phyloP scores from a whole-genome alignment of 2,329 filamentous ascomycete species.

The Aspergillus uvarum region DNA sequence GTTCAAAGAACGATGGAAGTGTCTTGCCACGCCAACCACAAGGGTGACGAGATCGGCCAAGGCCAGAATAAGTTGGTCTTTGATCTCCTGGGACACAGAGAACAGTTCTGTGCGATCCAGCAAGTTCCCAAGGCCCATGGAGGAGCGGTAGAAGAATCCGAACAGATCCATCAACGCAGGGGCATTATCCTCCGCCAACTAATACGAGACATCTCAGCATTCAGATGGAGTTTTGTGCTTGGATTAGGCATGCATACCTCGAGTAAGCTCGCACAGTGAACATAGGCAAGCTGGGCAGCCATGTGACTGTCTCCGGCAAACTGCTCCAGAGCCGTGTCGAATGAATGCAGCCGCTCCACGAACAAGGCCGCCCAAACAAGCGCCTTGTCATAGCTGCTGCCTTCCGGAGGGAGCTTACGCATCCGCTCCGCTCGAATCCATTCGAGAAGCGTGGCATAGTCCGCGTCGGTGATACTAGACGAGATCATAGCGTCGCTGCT shows the following conservation, averaged over 20 bases:
- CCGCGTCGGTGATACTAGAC: conserved; percentile 5
- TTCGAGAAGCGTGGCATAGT: conserved; percentile 23
- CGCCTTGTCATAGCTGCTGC: conserved; percentile 44
- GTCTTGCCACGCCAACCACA: conserved; percentile 32
- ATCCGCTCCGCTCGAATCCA: conserved; percentile 43
- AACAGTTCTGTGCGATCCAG: conserved; percentile 51
- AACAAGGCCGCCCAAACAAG: conserved; percentile 42
- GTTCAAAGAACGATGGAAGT: conserved; percentile 36
- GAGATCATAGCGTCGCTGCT: conserved; percentile 11
- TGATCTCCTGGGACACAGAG: conserved; percentile 47
- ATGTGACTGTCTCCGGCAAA: conserved; percentile 39
- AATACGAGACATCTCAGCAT: background rate
- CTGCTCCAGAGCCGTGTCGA: conserved; percentile 35
- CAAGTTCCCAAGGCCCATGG: conserved; percentile 42
- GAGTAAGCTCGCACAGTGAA: conserved; percentile 48
- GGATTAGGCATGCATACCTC: conserved; percentile 37
- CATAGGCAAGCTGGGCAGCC: conserved; percentile 52
- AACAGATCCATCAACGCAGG: conserved; percentile 52
- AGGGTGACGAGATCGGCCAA: conserved; percentile 38
- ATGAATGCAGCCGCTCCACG: conserved; percentile 38
- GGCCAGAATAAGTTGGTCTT: conserved; percentile 46
- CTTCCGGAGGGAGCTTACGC: conserved; percentile 40
- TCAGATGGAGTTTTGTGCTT: fast-evolving
- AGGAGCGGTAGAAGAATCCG: conserved; percentile 52
- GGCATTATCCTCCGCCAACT: conserved; percentile 51